Conservation (phyloP, 306 rosid species). For the Elaeagnus macrophylla region DNA sequence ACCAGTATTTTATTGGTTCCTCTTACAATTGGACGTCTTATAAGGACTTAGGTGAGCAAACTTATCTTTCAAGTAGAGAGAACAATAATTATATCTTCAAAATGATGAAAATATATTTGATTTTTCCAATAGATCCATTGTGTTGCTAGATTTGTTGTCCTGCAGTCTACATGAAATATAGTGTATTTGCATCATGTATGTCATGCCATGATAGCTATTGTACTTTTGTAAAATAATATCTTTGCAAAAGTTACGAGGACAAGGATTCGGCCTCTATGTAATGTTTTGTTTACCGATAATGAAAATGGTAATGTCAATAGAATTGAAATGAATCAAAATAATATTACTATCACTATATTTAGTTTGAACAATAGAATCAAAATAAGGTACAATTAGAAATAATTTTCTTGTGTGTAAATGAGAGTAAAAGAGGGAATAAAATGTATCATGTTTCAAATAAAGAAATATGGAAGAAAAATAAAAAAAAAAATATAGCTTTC, state of each 20-base stretch:
- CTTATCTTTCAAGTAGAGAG: conserved; percentile 5
- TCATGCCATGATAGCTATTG: too few relatives aligned
- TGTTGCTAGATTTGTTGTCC: conserved; percentile 1
- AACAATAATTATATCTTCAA: conserved; percentile 12
- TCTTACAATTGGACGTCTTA: conserved; percentile 75
- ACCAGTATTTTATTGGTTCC: conserved; percentile 92
- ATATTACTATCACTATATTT: conserved; percentile 2
- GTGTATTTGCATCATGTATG: too few relatives aligned
- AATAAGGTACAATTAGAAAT: too few relatives aligned
- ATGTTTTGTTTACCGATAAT: too few relatives aligned
- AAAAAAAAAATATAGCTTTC: too few relatives aligned
- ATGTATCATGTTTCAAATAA: too few relatives aligned
- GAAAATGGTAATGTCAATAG: too few relatives aligned
- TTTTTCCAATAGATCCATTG: conserved; percentile 1
- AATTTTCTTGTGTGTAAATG: too few relatives aligned
- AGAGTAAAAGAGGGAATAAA: too few relatives aligned
- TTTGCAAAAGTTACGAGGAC: neutral
- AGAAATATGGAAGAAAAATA: too few relatives aligned
- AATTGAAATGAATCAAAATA: too few relatives aligned
- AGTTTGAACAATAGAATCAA: conserved; percentile 7
- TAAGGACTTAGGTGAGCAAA: conserved; percentile 64
- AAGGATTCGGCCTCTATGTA: neutral
- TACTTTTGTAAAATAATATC: too few relatives aligned
- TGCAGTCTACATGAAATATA: conserved; percentile 3
- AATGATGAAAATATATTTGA: neutral